Evolutionary conservation across 176 grass and related monocot species (phyloP).

Genomic region (Phoenix roebelenii): DNA sequence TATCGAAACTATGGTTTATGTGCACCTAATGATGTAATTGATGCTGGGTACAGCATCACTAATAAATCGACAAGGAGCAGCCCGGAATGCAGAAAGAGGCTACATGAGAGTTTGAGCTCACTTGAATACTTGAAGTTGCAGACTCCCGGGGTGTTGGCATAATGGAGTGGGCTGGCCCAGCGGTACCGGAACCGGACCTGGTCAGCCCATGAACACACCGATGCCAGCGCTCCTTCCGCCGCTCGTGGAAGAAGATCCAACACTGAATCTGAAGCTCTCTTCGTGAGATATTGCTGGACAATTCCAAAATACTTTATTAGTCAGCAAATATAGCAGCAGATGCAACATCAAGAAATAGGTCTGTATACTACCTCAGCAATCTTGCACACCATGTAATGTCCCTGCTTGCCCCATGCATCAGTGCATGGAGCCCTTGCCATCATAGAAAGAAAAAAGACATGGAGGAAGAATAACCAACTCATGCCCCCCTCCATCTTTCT

Average conservation of each 20-base stretch:
- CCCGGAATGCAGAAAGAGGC: background rate
- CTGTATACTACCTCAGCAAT: slow-evolving; percentile 54
- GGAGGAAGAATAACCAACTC: slow-evolving; percentile 16
- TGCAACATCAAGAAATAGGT: too few relatives aligned
- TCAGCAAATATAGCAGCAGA: too few relatives aligned
- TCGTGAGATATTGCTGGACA: slow-evolving; percentile 50
- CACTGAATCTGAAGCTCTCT: slow-evolving; percentile 52
- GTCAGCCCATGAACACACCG: slow-evolving; percentile 86
- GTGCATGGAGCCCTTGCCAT: slow-evolving; percentile 13
- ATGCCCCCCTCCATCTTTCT: too few relatives aligned
- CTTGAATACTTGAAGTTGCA: slow-evolving; percentile 66
- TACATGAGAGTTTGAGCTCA: slow-evolving; percentile 7
- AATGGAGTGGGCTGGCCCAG: slow-evolving; percentile 85
- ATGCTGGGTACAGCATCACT: too few relatives aligned
- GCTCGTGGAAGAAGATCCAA: slow-evolving; percentile 51
- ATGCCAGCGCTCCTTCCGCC: slow-evolving; percentile 58
- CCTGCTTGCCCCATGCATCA: slow-evolving; percentile 80
- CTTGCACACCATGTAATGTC: slow-evolving; percentile 91
- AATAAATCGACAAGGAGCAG: too few relatives aligned
- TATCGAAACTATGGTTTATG: too few relatives aligned
- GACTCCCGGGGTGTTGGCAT: slow-evolving; percentile 58
- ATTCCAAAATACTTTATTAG: background rate
- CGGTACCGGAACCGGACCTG: slow-evolving; percentile 44
- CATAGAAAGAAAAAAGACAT: slow-evolving; percentile 21
- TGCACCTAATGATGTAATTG: too few relatives aligned